Conservation (phyloP, 352 stramenopile species). For the Globisporangium cystogenes region DNA sequence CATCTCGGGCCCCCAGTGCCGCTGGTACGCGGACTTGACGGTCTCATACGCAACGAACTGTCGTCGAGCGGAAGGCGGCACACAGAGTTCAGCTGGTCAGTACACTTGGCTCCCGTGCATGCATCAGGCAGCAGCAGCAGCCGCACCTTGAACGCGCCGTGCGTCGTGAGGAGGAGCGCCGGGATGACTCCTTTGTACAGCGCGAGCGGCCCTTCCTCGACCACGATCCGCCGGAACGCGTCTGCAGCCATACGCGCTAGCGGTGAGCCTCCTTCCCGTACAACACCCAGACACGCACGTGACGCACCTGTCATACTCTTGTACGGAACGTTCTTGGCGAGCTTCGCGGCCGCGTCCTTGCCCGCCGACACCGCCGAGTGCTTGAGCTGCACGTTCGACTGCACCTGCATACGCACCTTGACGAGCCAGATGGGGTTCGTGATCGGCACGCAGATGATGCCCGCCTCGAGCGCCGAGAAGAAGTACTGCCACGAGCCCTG, state of each 20-base stretch:
- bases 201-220: constrained; percentile 90
- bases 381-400: constrained; percentile 48
- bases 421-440: constrained; percentile 99
- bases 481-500: constrained; percentile 82
- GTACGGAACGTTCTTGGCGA: constrained; percentile 60
- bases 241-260: constrained; percentile 33
- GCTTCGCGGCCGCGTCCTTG: constrained; percentile 50
- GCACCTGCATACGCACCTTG: constrained; percentile 96
- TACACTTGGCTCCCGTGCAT: background rate
- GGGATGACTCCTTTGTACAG: constrained; percentile 96
- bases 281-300: background rate
- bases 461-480: constrained; percentile 73
- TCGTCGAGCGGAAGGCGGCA: background rate
- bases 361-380: constrained; percentile 19
- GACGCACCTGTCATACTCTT: constrained; percentile 45
- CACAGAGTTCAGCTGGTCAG: background rate
- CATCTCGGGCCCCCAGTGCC: constrained; percentile 58
- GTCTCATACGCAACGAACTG: constrained; percentile 81
- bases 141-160: constrained; percentile 93
- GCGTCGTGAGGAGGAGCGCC: constrained; percentile 93
- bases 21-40: constrained; percentile 61
- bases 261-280: background rate
- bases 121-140: background rate
- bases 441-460: constrained; percentile 91
- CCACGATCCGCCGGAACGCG: constrained; percentile 91